Evolutionary conservation across 2,329 filamentous ascomycete genomes (phyloP).

Genomic region (Nothomitra cinnamomea): DNA sequence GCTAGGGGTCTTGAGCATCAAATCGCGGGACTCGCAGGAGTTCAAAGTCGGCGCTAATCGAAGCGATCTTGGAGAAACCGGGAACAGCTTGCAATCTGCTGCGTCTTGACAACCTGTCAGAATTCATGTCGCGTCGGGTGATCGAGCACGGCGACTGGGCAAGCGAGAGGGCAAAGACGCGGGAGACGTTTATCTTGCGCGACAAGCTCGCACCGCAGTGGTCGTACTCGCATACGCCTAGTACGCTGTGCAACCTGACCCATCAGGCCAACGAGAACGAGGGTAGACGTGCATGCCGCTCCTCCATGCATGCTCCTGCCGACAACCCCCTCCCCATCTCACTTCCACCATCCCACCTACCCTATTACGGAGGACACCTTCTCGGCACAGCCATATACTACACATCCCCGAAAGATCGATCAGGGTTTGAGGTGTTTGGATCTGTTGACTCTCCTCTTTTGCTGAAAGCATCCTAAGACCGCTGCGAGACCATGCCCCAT

Average conservation of each 20-base stretch:
- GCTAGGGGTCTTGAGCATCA: neutral
- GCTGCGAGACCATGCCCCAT: no score
- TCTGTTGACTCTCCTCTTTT: no score
- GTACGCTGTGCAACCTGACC: neutral
- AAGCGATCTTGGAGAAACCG: conserved; percentile 4
- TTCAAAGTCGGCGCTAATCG: neutral
- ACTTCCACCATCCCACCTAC: no score
- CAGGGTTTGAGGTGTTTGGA: no score
- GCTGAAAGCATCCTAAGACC: no score
- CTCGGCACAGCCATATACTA: no score
- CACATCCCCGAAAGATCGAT: no score
- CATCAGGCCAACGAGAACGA: neutral
- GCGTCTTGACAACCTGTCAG: conserved; percentile 3
- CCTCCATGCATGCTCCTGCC: no score
- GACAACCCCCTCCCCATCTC: no score
- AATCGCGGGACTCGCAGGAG: neutral
- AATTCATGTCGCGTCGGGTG: neutral
- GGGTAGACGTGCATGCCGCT: no score
- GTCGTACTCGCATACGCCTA: neutral
- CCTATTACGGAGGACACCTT: no score
- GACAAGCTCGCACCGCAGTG: neutral
- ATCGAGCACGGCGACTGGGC: neutral
- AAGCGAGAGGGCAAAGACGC: neutral
- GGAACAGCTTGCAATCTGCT: neutral
- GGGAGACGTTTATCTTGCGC: neutral